Evolutionary conservation across 257 asterid species (phyloP).

Genomic region (Solanum paucissectum): DNA sequence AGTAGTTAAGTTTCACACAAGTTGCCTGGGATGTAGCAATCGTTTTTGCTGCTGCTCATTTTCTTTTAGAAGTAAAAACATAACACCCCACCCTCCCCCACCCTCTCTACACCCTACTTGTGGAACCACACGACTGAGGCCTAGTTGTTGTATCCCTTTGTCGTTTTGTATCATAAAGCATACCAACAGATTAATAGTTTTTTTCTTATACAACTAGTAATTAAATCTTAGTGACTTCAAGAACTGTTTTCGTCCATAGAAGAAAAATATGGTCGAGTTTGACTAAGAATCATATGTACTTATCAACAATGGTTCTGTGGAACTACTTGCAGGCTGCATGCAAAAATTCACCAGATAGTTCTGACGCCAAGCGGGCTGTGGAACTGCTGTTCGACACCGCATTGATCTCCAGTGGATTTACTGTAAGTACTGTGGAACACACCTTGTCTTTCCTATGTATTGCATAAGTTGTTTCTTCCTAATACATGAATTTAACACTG

Average conservation of each 20-base stretch:
- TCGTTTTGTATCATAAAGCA: not conserved
- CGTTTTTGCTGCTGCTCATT: not conserved
- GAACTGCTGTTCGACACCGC: constrained; percentile 88
- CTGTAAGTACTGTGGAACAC: constrained; percentile 36
- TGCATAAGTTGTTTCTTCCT: not conserved
- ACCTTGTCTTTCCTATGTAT: not conserved
- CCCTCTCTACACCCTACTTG: not conserved
- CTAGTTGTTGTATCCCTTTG: not conserved
- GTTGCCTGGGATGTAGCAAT: not conserved
- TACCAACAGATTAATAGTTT: not conserved
- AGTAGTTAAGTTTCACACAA: not conserved
- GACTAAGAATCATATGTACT: not conserved
- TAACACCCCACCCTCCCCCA: not conserved
- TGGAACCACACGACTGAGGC: not conserved
- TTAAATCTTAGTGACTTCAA: not conserved
- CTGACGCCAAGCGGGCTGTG: constrained; percentile 86
- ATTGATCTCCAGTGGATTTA: constrained; percentile 90
- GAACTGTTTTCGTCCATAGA: not conserved
- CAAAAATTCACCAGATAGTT: constrained; percentile 78
- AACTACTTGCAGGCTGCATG: constrained; percentile 75
- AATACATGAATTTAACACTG: not conserved
- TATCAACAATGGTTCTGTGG: not conserved
- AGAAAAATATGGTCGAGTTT: not conserved
- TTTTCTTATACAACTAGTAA: not conserved
- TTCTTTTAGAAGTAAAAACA: not conserved